phyloP scores from a whole-genome alignment of 1,139 yeast genomes.

The Yamadazyma taylorii region DNA sequence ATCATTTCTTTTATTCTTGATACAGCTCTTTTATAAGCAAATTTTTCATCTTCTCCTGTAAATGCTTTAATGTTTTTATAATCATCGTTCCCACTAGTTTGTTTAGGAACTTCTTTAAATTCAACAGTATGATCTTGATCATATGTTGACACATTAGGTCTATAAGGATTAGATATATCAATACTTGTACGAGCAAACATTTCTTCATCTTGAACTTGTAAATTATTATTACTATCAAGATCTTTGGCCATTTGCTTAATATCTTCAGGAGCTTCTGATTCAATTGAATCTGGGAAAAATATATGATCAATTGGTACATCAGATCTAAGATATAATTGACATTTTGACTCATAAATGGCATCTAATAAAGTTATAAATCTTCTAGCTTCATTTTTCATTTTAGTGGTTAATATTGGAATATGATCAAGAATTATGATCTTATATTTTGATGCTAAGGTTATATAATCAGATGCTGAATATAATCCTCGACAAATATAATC shows the following conservation, averaged over 20 bases:
- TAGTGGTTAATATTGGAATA: conserved; percentile 59
- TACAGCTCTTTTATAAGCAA: conserved; percentile 73
- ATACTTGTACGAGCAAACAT: conserved; percentile 66
- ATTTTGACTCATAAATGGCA: conserved; percentile 67
- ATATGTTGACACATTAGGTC: conserved; percentile 69
- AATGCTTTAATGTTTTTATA: conserved; percentile 56
- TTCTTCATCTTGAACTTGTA: conserved; percentile 62
- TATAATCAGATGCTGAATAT: conserved; percentile 68
- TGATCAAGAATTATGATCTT: conserved; percentile 58
- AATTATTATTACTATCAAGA: conserved; percentile 24
- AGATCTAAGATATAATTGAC: conserved; percentile 54
- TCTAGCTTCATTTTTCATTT: conserved; percentile 67
- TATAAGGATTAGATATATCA: conserved; percentile 61
- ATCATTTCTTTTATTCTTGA: conserved; percentile 71
- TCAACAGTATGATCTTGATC: conserved; percentile 42
- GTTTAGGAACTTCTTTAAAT: conserved; percentile 28
- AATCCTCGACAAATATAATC: conserved; percentile 57
- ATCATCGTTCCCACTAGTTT: conserved; percentile 20
- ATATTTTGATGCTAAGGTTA: conserved; percentile 61
- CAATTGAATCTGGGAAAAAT: conserved; percentile 56
- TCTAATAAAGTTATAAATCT: conserved; percentile 65
- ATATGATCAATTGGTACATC: conserved; percentile 51
- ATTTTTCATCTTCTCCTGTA: conserved; percentile 77
- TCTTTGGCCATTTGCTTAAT: conserved; percentile 15
- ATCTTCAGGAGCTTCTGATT: conserved; percentile 18